Conservation (phyloP, 1,284 basidiomycete species). For the Sporisorium reilianum region DNA sequence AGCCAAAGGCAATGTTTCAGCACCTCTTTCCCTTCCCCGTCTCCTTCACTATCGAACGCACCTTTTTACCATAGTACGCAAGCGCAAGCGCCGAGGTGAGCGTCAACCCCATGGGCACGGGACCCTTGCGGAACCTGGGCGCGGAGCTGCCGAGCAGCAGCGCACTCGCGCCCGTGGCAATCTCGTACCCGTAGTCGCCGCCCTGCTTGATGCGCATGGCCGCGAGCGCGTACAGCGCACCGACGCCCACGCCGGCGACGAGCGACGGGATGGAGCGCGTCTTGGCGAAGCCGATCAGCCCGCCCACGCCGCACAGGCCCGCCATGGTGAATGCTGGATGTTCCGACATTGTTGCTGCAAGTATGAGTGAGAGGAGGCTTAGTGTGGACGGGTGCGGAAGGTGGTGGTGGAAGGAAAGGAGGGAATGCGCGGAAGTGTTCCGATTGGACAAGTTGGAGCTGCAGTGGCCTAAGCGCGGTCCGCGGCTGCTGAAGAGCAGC, state of each 20-base stretch:
- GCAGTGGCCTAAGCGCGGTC: slow-evolving; percentile 16
- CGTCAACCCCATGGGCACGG: slow-evolving; percentile 79
- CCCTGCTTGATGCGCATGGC: slow-evolving; percentile 77
- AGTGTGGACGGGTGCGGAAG: not conserved
- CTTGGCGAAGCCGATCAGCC: slow-evolving; percentile 73
- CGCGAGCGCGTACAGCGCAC: slow-evolving; percentile 72
- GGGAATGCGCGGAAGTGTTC: not conserved
- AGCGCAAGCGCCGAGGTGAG: slow-evolving; percentile 76
- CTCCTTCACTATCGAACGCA: slow-evolving; percentile 13
- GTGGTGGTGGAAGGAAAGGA: not conserved
- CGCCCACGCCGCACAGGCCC: slow-evolving; percentile 78
- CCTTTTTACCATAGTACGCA: slow-evolving; percentile 78
- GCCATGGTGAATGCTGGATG: slow-evolving; percentile 85
- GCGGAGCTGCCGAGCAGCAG: slow-evolving; percentile 81
- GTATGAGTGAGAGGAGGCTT: not conserved
- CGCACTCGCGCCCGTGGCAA: slow-evolving; percentile 78
- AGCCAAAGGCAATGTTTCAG: not conserved
- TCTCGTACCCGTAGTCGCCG: slow-evolving; percentile 78
- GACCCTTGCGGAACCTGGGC: slow-evolving; percentile 80
- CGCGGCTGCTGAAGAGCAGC: slow-evolving; percentile 22
- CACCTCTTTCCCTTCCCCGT: not conserved
- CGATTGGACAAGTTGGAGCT: not conserved
- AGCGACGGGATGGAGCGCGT: slow-evolving; percentile 74
- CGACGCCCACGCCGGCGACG: slow-evolving; percentile 83
- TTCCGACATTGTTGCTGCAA: slow-evolving; percentile 75